Evolutionary conservation across 768 basidiomycete species (phyloP).

Genomic region (Erythrobasidium yunnanense): DNA sequence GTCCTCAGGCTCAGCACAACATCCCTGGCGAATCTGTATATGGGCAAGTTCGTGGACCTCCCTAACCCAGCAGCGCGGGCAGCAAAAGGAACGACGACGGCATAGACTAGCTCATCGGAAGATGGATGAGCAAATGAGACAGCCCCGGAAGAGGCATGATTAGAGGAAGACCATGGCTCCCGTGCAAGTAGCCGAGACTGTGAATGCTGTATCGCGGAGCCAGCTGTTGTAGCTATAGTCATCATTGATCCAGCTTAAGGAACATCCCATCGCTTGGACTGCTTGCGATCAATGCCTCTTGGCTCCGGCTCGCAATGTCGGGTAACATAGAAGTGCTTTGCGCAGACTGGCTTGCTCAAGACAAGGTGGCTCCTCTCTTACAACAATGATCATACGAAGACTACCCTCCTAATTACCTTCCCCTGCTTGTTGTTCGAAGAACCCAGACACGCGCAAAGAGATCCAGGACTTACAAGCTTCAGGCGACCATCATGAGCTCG

Average conservation of each 20-base stretch:
- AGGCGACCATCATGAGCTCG: not conserved
- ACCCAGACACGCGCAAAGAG: slow-evolving; percentile 12
- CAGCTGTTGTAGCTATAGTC: too few relatives aligned
- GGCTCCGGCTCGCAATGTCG: not conserved
- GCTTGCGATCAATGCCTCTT: too few relatives aligned
- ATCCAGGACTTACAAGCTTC: slow-evolving; percentile 2
- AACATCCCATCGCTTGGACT: too few relatives aligned
- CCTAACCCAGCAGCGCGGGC: not conserved
- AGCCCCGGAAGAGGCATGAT: too few relatives aligned
- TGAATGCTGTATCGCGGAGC: too few relatives aligned
- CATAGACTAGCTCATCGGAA: too few relatives aligned
- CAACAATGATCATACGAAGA: not conserved
- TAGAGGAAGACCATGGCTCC: too few relatives aligned
- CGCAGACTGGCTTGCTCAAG: slow-evolving; percentile 13
- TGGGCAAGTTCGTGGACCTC: not conserved
- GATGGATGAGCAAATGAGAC: not conserved
- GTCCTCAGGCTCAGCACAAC: slow-evolving; percentile 2
- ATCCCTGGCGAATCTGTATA: not conserved
- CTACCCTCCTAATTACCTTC: too few relatives aligned
- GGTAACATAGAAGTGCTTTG: slow-evolving; percentile 1
- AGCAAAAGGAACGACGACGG: not conserved
- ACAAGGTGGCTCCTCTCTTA: not conserved
- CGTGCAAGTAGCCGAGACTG: too few relatives aligned
- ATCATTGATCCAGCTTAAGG: too few relatives aligned
- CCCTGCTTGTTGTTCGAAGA: too few relatives aligned